A percentile compares a stretch with the other conserved stretches of the same genome.
phyloP scores from a whole-genome alignment of 129 eudicot genomes.

The Gnaphalium uliginosum region DNA sequence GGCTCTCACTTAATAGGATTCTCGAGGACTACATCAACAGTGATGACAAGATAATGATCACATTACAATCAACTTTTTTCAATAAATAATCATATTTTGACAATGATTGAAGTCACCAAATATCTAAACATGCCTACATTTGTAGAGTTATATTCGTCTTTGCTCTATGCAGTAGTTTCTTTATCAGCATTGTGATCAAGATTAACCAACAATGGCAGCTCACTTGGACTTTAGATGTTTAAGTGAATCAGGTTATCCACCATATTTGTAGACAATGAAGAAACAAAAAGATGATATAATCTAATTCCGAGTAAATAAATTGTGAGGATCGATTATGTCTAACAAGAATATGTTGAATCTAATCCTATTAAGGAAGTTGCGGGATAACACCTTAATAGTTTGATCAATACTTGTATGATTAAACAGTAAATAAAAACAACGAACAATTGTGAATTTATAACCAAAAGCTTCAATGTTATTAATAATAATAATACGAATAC shows the following conservation, averaged over 20 bases:
- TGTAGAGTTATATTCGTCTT: neutral
- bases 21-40: too few relatives aligned
- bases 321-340: too few relatives aligned
- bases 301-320: neutral
- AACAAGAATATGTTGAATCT: too few relatives aligned
- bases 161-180: neutral
- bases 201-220: neutral
- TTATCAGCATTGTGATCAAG: neutral
- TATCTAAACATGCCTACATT: neutral
- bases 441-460: too few relatives aligned
- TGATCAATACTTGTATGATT: too few relatives aligned
- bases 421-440: too few relatives aligned
- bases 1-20: too few relatives aligned
- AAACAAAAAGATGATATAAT: slow-evolving; percentile 9
- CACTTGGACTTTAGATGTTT: neutral
- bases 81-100: neutral
- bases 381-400: too few relatives aligned
- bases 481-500: too few relatives aligned
- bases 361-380: too few relatives aligned
- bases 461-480: too few relatives aligned
- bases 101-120: neutral
- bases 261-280: neutral
- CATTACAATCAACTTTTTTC: neutral
- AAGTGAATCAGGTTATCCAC: neutral
- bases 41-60: neutral